Evolutionary conservation across 2,329 filamentous ascomycete genomes (phyloP), one percentile per base, ranked within the genome.

Genomic region (Phialemonium atrogriseum): DNA sequence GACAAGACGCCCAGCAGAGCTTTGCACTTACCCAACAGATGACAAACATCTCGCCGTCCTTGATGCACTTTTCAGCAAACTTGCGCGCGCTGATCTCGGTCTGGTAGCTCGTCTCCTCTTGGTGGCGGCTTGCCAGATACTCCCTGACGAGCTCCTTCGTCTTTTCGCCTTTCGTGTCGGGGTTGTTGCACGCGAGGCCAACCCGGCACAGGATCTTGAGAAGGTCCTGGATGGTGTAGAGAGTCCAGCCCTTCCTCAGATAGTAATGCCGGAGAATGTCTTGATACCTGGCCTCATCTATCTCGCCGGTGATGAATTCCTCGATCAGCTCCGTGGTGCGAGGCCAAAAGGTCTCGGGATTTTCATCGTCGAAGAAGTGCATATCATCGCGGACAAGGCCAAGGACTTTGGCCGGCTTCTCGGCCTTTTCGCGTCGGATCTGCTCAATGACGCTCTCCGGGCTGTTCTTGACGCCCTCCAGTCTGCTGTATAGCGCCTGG

Each of bases 251-350:
- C 43, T 78, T 83, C 51, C 82, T 80, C 36, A 96, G 70, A 54
- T 95, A 98, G 60, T 86, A 95, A 43, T 88, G 84, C 15, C 91
- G 82, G 35, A 98, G 68, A 5, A 87, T 82, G 49, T 96, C 88
- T 55, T 96, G 89, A 45, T 94, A 85, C 18, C 85, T 78, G 32
- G 66, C 70, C 56, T 88, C 79, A 32, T 96, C 91, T 22, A 88
- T 68, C 8, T 93, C 84, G 5, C 81, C 80, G 25, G 78, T 76
- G 42, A 96, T 78, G 43, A 84, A 86, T 27, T 94, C 84, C 50
- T 94, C 85, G 37, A 94, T 81, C 54, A 95, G 75, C 43, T 80
- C 74, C 9, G 95, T 66, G 10, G 93, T 84, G 59, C 91, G 85
- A 27, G 77, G 70, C 70, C 94, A 98, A 57, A 86, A 91, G 43